phyloP scores from a whole-genome alignment of 192 early-diverging fungal species.

The Rhizoclosmatium sp. region DNA sequence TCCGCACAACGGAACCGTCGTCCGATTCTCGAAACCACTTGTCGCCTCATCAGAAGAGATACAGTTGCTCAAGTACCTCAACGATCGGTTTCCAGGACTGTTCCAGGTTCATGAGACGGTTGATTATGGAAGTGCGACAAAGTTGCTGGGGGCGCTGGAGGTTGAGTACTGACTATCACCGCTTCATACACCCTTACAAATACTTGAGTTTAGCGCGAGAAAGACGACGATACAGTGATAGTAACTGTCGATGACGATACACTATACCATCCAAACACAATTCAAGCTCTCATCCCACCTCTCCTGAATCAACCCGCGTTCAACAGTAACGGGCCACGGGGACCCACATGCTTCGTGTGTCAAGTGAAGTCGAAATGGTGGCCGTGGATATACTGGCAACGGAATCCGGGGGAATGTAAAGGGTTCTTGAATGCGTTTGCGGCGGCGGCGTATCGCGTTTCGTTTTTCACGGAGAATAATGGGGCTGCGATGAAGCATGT shows the following conservation, averaged over 20 bases:
- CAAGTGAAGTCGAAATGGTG: slow-evolving; percentile 17
- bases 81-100: background rate
- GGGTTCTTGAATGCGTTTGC: slow-evolving; percentile 36
- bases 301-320: background rate
- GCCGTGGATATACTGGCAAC: background rate
- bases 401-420: slow-evolving; percentile 13
- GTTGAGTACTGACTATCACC: background rate
- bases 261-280: slow-evolving; percentile 9
- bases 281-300: slow-evolving; percentile 24
- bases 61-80: background rate
- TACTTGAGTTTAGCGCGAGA: slow-evolving; percentile 11
- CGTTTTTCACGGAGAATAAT: slow-evolving; percentile 20
- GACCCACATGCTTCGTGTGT: slow-evolving; percentile 29
- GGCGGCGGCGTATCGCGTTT: slow-evolving; percentile 29
- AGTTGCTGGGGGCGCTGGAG: slow-evolving; percentile 30
- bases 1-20: background rate
- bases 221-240: slow-evolving; percentile 23
- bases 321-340: background rate
- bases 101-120: background rate
- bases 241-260: slow-evolving; percentile 33
- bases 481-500: background rate
- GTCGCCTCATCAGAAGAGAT: background rate
- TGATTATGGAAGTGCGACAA: slow-evolving; percentile 15
- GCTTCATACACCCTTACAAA: background rate
- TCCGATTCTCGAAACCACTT: background rate